Percentiles rank a stretch among this genome's conserved stretches.
Conservation (phyloP, 345 rosid genomes). For the Citrus australasica region DNA sequence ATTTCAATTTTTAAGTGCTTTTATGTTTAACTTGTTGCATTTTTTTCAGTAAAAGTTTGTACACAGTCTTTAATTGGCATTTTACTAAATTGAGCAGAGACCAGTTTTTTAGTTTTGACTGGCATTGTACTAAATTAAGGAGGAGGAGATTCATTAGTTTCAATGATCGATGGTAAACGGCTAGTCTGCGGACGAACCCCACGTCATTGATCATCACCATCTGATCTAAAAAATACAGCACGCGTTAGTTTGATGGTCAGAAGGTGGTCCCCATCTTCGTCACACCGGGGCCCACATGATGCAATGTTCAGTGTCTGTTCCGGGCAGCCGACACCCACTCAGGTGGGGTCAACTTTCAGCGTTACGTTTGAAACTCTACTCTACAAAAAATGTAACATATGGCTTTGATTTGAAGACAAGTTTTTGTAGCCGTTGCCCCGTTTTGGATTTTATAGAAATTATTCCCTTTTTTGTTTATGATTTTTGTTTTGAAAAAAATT, state of each 20-base stretch:
- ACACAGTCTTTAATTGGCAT: too few species aligned
- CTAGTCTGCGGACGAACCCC: too few species aligned
- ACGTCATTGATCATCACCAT: too few species aligned
- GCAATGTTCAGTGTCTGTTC: slow-evolving; percentile 11
- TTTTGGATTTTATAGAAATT: neutral
- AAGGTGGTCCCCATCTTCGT: too few species aligned
- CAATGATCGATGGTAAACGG: too few species aligned
- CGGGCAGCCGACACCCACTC: slow-evolving; percentile 38
- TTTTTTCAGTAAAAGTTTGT: too few species aligned
- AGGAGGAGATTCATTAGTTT: too few species aligned
- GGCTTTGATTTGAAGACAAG: slow-evolving; percentile 60
- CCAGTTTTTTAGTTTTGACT: too few species aligned
- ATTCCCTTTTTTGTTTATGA: neutral
- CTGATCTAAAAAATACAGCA: too few species aligned
- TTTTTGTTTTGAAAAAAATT: neutral
- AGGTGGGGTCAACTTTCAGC: slow-evolving; percentile 28
- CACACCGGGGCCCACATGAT: neutral
- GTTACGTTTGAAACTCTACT: slow-evolving; percentile 28
- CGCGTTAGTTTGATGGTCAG: too few species aligned
- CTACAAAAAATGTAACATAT: slow-evolving; percentile 7
- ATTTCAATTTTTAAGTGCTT: neutral
- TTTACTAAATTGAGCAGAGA: too few species aligned
- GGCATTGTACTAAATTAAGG: too few species aligned
- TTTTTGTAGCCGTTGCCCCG: slow-evolving; percentile 25
- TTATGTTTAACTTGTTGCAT: neutral